Conservation (phyloP, 352 stramenopile genomes). For the Globisporangium parvum region DNA sequence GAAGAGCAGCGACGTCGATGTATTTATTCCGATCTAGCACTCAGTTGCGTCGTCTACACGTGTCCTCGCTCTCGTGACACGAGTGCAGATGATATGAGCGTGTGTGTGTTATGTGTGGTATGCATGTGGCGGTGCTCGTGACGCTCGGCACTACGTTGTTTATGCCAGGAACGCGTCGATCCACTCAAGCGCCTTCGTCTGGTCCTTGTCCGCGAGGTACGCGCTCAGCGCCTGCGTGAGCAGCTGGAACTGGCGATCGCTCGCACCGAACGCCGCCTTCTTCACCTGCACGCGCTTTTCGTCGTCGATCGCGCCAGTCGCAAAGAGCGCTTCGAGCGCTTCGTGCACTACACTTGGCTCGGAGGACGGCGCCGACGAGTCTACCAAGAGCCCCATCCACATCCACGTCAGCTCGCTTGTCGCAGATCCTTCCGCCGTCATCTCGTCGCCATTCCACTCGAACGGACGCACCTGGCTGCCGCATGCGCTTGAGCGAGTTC, state of each 20-base stretch:
- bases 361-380: constrained; percentile 1
- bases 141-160: not conserved
- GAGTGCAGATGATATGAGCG: no score
- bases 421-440: no score
- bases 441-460: not conserved
- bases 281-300: constrained; percentile 47
- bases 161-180: constrained; percentile 48
- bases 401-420: not conserved
- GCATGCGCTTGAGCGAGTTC: constrained; percentile 45
- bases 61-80: no score
- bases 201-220: constrained; percentile 32
- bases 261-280: constrained; percentile 44
- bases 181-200: constrained; percentile 59
- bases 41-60: no score
- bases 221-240: constrained; percentile 41
- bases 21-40: no score
- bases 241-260: constrained; percentile 48
- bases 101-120: no score
- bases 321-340: constrained; percentile 44
- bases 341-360: constrained; percentile 21
- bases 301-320: constrained; percentile 40
- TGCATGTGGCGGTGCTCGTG: not conserved
- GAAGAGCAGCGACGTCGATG: constrained; percentile 14
- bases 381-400: not conserved
- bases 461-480: constrained; percentile 10